Conservation (phyloP, 225 moss, liverwort and hornwort genomes). For the Polytrichum commune region DNA sequence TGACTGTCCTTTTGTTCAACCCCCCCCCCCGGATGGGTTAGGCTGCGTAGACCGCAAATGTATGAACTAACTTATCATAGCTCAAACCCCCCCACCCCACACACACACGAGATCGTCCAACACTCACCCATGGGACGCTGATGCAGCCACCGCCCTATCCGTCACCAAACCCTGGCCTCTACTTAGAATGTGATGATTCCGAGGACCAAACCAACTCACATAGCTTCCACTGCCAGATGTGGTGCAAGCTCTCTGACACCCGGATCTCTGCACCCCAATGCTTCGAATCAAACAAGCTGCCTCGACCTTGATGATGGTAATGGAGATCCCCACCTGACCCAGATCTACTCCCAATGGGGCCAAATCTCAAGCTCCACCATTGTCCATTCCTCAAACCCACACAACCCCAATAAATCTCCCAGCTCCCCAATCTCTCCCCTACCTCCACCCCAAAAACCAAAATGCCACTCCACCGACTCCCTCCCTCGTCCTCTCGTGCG, state of each 20-base stretch:
- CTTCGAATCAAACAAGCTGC: neutral
- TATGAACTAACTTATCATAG: neutral
- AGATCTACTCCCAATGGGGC: neutral
- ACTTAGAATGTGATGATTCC: no score
- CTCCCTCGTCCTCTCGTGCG: no score
- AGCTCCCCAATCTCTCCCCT: neutral
- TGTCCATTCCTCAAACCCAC: neutral
- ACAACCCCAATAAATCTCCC: neutral
- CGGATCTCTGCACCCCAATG: slow-evolving; percentile 1
- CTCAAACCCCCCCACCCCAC: no score
- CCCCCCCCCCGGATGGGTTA: slow-evolving; percentile 2
- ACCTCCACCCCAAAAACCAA: neutral
- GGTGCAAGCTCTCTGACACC: neutral
- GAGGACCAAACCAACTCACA: no score
- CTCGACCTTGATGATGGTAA: no score
- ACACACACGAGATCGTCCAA: no score
- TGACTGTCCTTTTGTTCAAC: neutral
- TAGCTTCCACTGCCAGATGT: no score
- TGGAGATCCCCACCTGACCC: neutral
- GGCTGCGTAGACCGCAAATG: slow-evolving; percentile 11
- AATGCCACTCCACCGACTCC: no score
- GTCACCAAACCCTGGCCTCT: no score
- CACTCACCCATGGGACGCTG: no score
- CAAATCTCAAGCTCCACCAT: slow-evolving; percentile 2
- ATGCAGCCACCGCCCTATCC: no score